These are phyloP conservation scores for Eutrema japonicum DNA, from an alignment of 345 rosid species.

Conservation along the genomic window DNA sequence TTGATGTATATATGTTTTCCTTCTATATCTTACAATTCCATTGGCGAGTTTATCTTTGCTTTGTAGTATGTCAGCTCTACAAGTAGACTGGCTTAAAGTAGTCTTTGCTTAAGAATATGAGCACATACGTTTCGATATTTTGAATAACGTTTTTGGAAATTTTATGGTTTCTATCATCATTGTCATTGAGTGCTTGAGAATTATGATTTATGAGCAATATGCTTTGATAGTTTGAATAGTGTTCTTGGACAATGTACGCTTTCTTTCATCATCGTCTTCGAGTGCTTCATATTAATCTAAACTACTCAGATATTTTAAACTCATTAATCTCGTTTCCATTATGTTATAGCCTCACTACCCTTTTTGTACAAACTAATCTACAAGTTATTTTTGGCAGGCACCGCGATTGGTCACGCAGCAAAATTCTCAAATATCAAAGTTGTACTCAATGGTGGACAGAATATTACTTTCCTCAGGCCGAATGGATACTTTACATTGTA, in stretches of 20 bases:
- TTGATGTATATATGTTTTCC: background rate
- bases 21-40: background rate
- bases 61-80: slow-evolving; percentile 5
- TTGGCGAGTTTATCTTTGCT: background rate
- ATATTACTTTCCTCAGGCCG: slow-evolving; percentile 75
- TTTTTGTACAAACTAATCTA: slow-evolving; percentile 21
- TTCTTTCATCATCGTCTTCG: background rate
- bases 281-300: background rate
- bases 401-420: slow-evolving; percentile 61
- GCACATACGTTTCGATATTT: background rate
- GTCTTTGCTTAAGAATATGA: slow-evolving; percentile 3
- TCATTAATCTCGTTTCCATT: slow-evolving; percentile 10
- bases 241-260: background rate
- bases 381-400: slow-evolving; percentile 39
- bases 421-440: slow-evolving; percentile 77
- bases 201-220: slow-evolving; percentile 3
- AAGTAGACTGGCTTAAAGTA: slow-evolving; percentile 1
- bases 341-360: background rate
- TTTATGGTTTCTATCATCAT: slow-evolving; percentile 10
- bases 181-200: slow-evolving; percentile 4
- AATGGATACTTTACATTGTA: slow-evolving; percentile 99
- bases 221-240: slow-evolving; percentile 10
- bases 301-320: background rate
- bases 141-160: background rate
- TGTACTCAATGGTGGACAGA: slow-evolving; percentile 82